Conservation (phyloP, 371 early-diverging fungal species). For the Dichotomocladium elegans region DNA sequence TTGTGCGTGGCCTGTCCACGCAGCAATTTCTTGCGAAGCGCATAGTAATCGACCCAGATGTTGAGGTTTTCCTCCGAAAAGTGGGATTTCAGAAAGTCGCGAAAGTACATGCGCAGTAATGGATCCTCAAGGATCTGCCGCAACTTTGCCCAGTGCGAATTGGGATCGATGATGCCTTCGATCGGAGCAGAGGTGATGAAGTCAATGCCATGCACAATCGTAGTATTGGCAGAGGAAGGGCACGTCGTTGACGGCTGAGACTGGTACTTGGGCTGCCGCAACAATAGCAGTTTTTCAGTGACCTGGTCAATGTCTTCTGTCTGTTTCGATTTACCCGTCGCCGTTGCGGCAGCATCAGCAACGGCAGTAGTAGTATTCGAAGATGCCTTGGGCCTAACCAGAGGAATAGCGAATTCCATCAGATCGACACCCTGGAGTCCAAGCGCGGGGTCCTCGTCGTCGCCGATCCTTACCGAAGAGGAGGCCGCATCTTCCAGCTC, state of each 20-base stretch:
- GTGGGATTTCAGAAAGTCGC: conserved; percentile 58
- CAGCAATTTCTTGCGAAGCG: conserved; percentile 28
- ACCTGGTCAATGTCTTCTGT: conserved; percentile 8
- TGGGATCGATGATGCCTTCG: conserved; percentile 4
- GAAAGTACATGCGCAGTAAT: conserved; percentile 55
- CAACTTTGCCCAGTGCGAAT: conserved; percentile 26
- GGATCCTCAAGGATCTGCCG: conserved; percentile 57
- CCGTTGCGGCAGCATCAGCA: neutral
- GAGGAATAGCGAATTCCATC: neutral
- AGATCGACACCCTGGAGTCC: neutral
- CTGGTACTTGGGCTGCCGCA: neutral
- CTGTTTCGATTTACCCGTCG: neutral
- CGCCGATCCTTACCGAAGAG: no score
- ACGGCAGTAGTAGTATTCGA: no score
- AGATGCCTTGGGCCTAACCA: no score
- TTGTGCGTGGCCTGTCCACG: conserved; percentile 28
- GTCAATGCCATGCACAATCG: conserved; percentile 3
- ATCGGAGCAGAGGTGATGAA: conserved; percentile 12
- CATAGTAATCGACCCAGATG: conserved; percentile 52
- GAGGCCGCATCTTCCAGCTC: neutral
- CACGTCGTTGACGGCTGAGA: neutral
- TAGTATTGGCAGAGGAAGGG: no score
- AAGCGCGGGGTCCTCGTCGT: neutral
- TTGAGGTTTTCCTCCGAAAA: conserved; percentile 58
- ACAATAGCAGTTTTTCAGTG: conserved; percentile 4